These are phyloP conservation scores for Balamuthia mandrillaris DNA, from an alignment of 208 protist genomes.

Conservation along the genomic window DNA sequence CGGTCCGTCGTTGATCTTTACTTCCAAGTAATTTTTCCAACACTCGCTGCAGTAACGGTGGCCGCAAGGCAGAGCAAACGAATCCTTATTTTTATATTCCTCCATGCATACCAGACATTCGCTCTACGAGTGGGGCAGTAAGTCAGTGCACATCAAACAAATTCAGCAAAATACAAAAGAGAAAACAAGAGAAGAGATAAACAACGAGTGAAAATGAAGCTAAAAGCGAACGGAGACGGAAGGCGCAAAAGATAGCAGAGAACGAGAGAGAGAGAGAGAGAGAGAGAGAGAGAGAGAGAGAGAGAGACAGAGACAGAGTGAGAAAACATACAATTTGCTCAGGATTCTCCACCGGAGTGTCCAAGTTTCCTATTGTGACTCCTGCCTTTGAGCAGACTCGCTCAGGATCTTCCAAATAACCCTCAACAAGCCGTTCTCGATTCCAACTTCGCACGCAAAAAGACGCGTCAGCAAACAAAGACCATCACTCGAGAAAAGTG, in stretches of 20 bases:
- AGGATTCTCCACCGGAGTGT: conserved; percentile 28
- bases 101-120: conserved; percentile 70
- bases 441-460: conserved; percentile 63
- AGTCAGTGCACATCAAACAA: neutral
- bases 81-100: conserved; percentile 44
- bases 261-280: neutral
- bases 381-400: conserved; percentile 47
- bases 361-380: conserved; percentile 44
- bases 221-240: too few species aligned
- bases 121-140: neutral
- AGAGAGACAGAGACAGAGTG: neutral
- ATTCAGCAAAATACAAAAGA: neutral
- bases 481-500: neutral
- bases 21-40: conserved; percentile 62
- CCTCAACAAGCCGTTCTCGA: conserved; percentile 60
- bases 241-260: too few species aligned
- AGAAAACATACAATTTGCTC: neutral
- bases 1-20: conserved; percentile 59
- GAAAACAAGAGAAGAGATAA: neutral
- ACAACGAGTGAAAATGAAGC: neutral
- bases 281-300: neutral
- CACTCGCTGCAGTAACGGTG: conserved; percentile 71
- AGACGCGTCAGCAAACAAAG: neutral
- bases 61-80: conserved; percentile 57
- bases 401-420: conserved; percentile 67